Evolutionary conservation across 495 filamentous ascomycete species (phyloP).

Genomic region (Daldinia grandis): DNA sequence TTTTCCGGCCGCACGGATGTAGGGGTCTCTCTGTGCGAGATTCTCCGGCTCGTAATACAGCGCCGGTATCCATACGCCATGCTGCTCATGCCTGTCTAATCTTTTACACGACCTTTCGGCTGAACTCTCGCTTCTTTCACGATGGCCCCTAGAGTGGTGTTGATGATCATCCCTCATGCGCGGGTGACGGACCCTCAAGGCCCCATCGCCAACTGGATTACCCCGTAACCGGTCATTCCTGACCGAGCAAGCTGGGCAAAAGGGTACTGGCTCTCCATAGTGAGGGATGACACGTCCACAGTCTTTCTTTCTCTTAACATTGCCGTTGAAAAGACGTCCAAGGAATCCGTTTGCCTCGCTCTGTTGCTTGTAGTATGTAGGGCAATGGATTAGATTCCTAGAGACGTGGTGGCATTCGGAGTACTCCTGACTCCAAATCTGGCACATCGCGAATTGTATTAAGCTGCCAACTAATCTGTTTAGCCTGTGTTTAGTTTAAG

Average conservation of each 20-base stretch:
- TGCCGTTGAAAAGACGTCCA: constrained; percentile 11
- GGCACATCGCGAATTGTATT: constrained; percentile 35
- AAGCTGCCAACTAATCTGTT: neutral
- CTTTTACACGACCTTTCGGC: constrained; percentile 5
- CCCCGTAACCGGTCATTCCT: constrained; percentile 11
- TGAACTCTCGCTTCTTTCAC: constrained; percentile 1
- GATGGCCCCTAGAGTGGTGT: constrained; percentile 1
- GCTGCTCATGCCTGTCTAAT: neutral
- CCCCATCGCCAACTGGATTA: constrained; percentile 26
- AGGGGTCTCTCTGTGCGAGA: constrained; percentile 20
- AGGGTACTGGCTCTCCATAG: constrained; percentile 12
- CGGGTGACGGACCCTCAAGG: constrained; percentile 31
- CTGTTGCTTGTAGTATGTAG: constrained; percentile 38
- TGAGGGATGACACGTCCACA: constrained; percentile 41
- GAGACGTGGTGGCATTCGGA: constrained; percentile 36
- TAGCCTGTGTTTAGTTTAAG: neutral
- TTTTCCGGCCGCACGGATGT: constrained; percentile 7
- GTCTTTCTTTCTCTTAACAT: constrained; percentile 21
- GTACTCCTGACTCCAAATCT: constrained; percentile 34
- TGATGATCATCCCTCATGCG: constrained; percentile 9
- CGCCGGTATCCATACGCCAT: constrained; percentile 32
- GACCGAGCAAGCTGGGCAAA: constrained; percentile 34
- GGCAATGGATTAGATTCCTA: constrained; percentile 37
- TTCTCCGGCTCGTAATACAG: constrained; percentile 33
- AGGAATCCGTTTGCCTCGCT: constrained; percentile 25